Evolutionary conservation across 2,329 filamentous ascomycete genomes (phyloP), one percentile per base, ranked within the genome.

Genomic region (Periglandula ipomoeae): DNA sequence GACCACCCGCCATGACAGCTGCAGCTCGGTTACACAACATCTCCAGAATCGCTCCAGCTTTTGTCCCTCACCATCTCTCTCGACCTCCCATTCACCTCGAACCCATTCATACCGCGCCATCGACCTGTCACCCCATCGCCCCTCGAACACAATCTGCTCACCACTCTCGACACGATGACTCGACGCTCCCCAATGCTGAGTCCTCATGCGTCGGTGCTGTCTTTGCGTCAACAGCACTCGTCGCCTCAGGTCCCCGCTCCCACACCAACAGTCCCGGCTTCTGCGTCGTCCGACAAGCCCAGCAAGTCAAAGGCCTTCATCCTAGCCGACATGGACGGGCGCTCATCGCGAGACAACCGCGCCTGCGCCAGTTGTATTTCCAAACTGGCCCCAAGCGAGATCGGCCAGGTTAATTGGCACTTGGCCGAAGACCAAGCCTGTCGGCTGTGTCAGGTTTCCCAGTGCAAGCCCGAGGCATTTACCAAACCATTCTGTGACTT

Each of bases 401-500:
- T 59, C 22, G 52, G 52, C 27, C 63, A 65, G 52, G 57, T 66
- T 41, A 64, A 61, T 54, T 64, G 59, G 62, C 55, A 59, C 47
- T 49, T 61, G 17, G 51, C 56, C 39, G 52, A 55, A 39, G 52
- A 53, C 37, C 46, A 55, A 27, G 49, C 52, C 27, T 72, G 70
- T 50, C 60, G 56, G 15, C 58, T 71, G 42, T 71, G 70, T 58
- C 58, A 62, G 47, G 57, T 68, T 40, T 60, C 61, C 53, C 62
- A 69, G 48, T 61, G 66, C 55, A 69, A 71, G 47, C 78, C 81
- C 4, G 81, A 82, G 59, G 75, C 74, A 51, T 95, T 89, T 65
- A 86, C 87, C 8, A 75, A 89, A 67, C 88, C 89, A 1, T 96
- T 95, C 65, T 84, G 85, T 63, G 78, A 88, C 46, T 97, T 96